Conservation (phyloP, 495 filamentous ascomycete species). For the Clohesyomyces aquaticus region DNA sequence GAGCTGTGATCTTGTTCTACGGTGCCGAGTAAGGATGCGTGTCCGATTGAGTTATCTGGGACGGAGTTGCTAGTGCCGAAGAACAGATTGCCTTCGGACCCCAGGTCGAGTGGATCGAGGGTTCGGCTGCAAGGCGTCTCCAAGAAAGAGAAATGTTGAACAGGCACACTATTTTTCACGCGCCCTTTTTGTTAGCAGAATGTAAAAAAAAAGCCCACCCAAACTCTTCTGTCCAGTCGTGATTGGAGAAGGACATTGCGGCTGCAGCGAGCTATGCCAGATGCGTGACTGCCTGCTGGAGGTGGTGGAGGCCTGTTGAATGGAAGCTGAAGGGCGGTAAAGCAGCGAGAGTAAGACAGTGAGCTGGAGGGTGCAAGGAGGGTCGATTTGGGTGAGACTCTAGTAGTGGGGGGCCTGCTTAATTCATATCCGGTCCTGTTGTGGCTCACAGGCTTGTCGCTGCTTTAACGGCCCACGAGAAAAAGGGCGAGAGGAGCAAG, state of each 20-base stretch:
- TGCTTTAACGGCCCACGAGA: too few relatives aligned
- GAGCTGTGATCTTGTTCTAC: too few relatives aligned
- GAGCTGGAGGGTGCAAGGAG: background rate
- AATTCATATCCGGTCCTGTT: background rate
- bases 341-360: background rate
- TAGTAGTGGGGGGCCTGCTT: background rate
- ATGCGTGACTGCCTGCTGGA: background rate
- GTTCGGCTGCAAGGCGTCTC: too few relatives aligned
- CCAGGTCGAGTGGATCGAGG: too few relatives aligned
- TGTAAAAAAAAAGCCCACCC: slow-evolving; percentile 34
- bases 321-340: background rate
- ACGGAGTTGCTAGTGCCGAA: too few relatives aligned
- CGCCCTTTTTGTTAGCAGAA: slow-evolving; percentile 36
- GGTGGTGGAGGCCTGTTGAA: background rate
- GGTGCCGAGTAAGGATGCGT: too few relatives aligned
- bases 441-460: too few relatives aligned
- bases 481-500: too few relatives aligned
- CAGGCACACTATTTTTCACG: background rate
- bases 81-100: too few relatives aligned
- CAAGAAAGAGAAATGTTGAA: too few relatives aligned
- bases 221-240: slow-evolving; percentile 16
- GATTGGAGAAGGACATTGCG: slow-evolving; percentile 16
- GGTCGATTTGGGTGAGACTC: background rate
- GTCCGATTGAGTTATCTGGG: too few relatives aligned
- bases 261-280: slow-evolving; percentile 6